Evolutionary conservation across 106 monocot species (phyloP).

Genomic region (Allium cepa): DNA sequence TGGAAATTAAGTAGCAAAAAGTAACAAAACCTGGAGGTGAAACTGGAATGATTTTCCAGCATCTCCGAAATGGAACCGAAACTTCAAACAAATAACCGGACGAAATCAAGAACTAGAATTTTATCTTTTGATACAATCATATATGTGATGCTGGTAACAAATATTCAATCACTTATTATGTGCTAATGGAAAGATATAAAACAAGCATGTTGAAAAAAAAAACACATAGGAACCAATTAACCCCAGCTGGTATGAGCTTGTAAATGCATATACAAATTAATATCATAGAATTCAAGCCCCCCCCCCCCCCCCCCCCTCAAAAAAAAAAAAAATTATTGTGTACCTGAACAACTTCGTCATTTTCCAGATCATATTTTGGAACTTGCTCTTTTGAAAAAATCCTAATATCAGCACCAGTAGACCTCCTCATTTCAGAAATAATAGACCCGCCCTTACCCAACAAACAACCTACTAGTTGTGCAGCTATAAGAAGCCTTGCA

Average conservation of each 20-base stretch:
- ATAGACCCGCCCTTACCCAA: conserved; percentile 72
- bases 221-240: neutral
- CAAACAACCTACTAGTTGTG: conserved; percentile 74
- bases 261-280: neutral
- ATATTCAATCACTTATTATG: neutral
- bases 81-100: too few species aligned
- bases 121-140: neutral
- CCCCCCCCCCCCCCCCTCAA: too few species aligned
- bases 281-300: too few species aligned
- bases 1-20: too few species aligned
- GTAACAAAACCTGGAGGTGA: too few species aligned
- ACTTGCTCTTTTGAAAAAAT: conserved; percentile 71
- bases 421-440: conserved; percentile 78
- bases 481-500: conserved; percentile 80
- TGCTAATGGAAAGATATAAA: too few species aligned
- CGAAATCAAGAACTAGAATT: too few species aligned
- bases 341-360: conserved; percentile 90
- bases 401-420: conserved; percentile 74
- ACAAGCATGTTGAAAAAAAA: neutral
- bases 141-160: neutral
- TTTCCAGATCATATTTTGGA: conserved; percentile 69
- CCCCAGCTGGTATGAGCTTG: neutral
- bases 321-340: neutral
- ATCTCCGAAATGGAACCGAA: too few species aligned
- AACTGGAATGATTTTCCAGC: too few species aligned